phyloP scores from a whole-genome alignment of 148 eudicot species.

The Dianthus caryophyllus region DNA sequence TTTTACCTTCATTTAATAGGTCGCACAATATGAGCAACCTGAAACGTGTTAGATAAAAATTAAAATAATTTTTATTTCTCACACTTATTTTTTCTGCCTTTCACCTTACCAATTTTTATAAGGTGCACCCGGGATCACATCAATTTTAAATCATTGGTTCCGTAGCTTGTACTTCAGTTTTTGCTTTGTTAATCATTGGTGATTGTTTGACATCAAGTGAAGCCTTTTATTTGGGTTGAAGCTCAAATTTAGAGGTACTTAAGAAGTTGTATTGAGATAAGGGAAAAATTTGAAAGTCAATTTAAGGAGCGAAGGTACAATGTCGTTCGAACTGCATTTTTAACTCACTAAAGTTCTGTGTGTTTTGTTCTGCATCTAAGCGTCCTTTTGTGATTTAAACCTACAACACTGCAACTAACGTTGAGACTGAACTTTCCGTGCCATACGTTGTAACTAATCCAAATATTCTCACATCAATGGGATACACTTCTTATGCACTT shows the following conservation, averaged over 20 bases:
- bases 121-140: too few species aligned
- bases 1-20: too few species aligned
- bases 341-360: neutral
- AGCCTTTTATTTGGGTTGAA: slow-evolving; percentile 98
- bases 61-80: too few species aligned
- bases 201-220: slow-evolving; percentile 49
- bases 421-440: slow-evolving; percentile 92
- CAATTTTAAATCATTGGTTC: slow-evolving; percentile 12
- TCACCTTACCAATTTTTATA: too few species aligned
- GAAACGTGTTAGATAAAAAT: too few species aligned
- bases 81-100: too few species aligned
- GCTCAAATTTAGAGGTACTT: slow-evolving; percentile 91
- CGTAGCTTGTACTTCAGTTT: neutral
- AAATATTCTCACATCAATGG: slow-evolving; percentile 89
- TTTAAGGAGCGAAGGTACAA: slow-evolving; percentile 91
- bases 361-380: neutral
- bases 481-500: slow-evolving; percentile 93
- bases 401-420: slow-evolving; percentile 88
- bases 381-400: slow-evolving; percentile 12
- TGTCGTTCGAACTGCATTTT: slow-evolving; percentile 1
- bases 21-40: too few species aligned
- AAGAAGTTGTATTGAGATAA: slow-evolving; percentile 89
- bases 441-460: slow-evolving; percentile 88
- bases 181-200: neutral
- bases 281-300: slow-evolving; percentile 82